A percentile compares a stretch with the other conserved stretches of the same genome.
These are phyloP conservation scores for Aspergillus taichungensis DNA, from an alignment of 495 filamentous ascomycete species.

Conservation along the genomic window DNA sequence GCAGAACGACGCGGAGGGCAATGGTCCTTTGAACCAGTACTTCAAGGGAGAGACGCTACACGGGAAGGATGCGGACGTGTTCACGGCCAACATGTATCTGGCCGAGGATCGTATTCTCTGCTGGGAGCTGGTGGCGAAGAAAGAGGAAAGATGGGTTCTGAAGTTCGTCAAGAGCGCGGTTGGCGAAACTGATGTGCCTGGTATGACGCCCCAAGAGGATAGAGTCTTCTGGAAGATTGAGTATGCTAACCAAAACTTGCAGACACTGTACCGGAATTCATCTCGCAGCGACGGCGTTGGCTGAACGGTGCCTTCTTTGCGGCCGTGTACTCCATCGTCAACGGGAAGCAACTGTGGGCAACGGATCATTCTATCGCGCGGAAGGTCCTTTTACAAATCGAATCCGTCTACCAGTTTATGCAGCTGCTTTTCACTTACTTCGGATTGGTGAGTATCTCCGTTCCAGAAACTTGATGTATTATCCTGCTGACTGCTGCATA, in stretches of 20 bases:
- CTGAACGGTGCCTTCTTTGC: constrained; percentile 99
- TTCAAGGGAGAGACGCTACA: constrained; percentile 98
- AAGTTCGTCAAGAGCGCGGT: constrained; percentile 95
- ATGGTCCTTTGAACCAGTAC: constrained; percentile 94
- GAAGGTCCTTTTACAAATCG: constrained; percentile 88
- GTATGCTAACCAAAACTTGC: neutral
- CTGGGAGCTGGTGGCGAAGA: constrained; percentile 97
- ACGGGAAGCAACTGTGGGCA: constrained; percentile 85
- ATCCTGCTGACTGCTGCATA: constrained; percentile 9
- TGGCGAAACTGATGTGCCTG: constrained; percentile 95
- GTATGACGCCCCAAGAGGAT: constrained; percentile 42
- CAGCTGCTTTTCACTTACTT: constrained; percentile 93
- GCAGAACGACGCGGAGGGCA: constrained; percentile 92
- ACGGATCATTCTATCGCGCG: constrained; percentile 87
- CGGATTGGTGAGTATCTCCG: constrained; percentile 53
- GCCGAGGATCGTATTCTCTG: constrained; percentile 98
- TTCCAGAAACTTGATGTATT: neutral
- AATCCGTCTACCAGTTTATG: constrained; percentile 92
- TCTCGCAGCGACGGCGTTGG: constrained; percentile 92
- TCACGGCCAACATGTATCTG: constrained; percentile 99
- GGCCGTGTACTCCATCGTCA: constrained; percentile 92
- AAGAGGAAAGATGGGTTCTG: constrained; percentile 90
- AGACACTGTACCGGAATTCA: constrained; percentile 68
- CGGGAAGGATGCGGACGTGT: constrained; percentile 94
- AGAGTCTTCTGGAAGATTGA: neutral